Evolutionary conservation across 2,329 filamentous ascomycete species (phyloP), one percentile per base, ranked within the genome.

Genomic region (Bipolaris zeicola): DNA sequence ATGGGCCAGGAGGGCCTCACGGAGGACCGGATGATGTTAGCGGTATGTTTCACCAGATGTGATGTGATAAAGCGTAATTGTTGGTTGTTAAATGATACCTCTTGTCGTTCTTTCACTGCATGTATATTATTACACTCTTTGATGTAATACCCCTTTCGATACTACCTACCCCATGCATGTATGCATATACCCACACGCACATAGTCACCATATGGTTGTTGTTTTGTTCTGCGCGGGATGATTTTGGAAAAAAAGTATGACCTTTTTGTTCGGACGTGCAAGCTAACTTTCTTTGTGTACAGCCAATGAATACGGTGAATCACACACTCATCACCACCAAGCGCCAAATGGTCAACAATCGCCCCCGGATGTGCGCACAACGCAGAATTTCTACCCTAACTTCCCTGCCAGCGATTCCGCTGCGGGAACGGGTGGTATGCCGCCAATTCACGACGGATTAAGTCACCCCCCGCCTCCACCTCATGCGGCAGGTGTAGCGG

Each of bases 41-140:
- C 88, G 92, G 92, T 96, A 96, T 96, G 92, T 96, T 93, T 84
- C 89, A 92, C 85, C 90, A 92, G 83, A 91, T 95, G 88, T 95
- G 80, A 77, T 80, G 78, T 77, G 70, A 69, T 69, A 66, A 58
- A 66, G 70, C 66, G 62, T 62, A 61, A 63, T 72, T 75, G 70
- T 72, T 69, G 60, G 65, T 50, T 44, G 42, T 72, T 72, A 65
- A 72, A 75, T 76, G 72, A 76, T 76, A 76, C 73, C 71, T 70
- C 67, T 53, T 76, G 73, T 76, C 71, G 65, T 76, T 75, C 70
- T 66, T 73, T 71, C 68, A 68, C 69, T 74, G 62, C 74, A 74
- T 77, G 73, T 77, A 77, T 5, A 28, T 44, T 65, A 77, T 75
- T 77, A 69, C 62, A 73, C 71, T 76, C 70, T 69, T 74, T 77